phyloP scores from a whole-genome alignment of 192 early-diverging fungal species.

The Coemansia sp. region DNA sequence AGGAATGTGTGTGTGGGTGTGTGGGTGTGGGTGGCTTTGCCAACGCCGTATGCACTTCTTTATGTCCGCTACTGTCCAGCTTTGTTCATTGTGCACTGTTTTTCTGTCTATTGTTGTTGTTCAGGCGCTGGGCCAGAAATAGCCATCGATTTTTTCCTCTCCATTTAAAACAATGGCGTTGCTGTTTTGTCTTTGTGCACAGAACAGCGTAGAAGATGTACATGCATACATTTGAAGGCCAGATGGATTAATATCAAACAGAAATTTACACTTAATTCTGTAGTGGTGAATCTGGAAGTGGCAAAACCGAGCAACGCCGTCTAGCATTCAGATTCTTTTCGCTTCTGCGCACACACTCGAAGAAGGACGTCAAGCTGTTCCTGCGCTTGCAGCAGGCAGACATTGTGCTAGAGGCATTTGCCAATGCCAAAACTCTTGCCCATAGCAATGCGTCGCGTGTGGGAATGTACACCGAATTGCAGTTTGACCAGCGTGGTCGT shows the following conservation, averaged over 20 bases:
- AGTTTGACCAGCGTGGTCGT: slow-evolving; percentile 85
- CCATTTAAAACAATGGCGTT: not conserved
- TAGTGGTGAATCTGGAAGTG: slow-evolving; percentile 72
- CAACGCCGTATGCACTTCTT: not conserved
- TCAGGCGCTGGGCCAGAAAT: not conserved
- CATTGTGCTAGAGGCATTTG: slow-evolving; percentile 85
- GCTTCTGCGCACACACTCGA: slow-evolving; percentile 66
- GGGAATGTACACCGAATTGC: slow-evolving; percentile 87
- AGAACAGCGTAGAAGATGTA: no score
- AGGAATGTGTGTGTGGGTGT: not conserved
- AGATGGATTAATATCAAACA: not conserved
- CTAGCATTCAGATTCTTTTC: slow-evolving; percentile 65
- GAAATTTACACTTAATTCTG: slow-evolving; percentile 47
- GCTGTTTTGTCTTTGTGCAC: not conserved
- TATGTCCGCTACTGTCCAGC: not conserved
- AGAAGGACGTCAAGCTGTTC: slow-evolving; percentile 80
- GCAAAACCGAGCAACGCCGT: slow-evolving; percentile 77
- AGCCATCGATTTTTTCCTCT: not conserved
- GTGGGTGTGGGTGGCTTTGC: slow-evolving; percentile 9
- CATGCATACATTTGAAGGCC: no score
- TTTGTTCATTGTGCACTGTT: not conserved
- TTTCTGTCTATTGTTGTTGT: slow-evolving; percentile 56
- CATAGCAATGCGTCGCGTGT: slow-evolving; percentile 77
- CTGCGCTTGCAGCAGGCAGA: slow-evolving; percentile 62
- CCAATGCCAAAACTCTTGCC: slow-evolving; percentile 62